Percentiles rank a stretch among this genome's conserved stretches.
These are phyloP conservation scores for Phytophthora sp. DNA, from an alignment of 352 stramenopile species.

Conservation along the genomic window DNA sequence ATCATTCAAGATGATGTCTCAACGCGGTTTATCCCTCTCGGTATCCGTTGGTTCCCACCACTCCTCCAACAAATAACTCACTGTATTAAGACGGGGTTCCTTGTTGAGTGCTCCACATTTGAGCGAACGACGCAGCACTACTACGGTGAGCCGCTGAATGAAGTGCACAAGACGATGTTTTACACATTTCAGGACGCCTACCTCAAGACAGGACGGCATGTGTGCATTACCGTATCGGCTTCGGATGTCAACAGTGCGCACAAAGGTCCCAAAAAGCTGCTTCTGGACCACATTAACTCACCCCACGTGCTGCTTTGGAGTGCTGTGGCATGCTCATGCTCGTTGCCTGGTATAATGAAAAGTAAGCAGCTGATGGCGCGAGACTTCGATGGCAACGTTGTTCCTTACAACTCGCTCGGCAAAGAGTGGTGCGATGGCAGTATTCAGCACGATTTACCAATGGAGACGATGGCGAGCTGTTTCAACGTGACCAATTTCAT, in stretches of 20 bases:
- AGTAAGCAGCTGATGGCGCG: constrained; percentile 87
- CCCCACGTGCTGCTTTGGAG: constrained; percentile 92
- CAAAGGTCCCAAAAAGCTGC: constrained; percentile 80
- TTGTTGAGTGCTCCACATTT: constrained; percentile 87
- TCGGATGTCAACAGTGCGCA: constrained; percentile 86
- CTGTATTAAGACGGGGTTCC: constrained; percentile 91
- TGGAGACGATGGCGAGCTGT: constrained; percentile 93
- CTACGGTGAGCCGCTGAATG: constrained; percentile 78
- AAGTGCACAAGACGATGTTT: constrained; percentile 55
- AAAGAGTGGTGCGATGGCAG: constrained; percentile 95
- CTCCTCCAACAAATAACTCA: constrained; percentile 87
- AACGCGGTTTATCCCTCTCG: constrained; percentile 52
- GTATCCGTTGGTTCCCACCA: constrained; percentile 85
- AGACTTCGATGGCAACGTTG: constrained; percentile 83
- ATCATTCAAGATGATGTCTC: constrained; percentile 68
- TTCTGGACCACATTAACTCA: constrained; percentile 94
- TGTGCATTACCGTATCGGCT: constrained; percentile 95
- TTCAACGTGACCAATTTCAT: constrained; percentile 96
- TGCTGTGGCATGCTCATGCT: constrained; percentile 91
- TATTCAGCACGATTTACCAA: constrained; percentile 92
- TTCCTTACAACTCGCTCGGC: constrained; percentile 92
- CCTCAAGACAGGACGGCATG: constrained; percentile 91
- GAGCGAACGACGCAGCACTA: constrained; percentile 93
- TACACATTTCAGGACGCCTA: constrained; percentile 96
- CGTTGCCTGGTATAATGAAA: constrained; percentile 93